Conservation (phyloP, 371 early-diverging fungal genomes). For the Mucor irregularis region DNA sequence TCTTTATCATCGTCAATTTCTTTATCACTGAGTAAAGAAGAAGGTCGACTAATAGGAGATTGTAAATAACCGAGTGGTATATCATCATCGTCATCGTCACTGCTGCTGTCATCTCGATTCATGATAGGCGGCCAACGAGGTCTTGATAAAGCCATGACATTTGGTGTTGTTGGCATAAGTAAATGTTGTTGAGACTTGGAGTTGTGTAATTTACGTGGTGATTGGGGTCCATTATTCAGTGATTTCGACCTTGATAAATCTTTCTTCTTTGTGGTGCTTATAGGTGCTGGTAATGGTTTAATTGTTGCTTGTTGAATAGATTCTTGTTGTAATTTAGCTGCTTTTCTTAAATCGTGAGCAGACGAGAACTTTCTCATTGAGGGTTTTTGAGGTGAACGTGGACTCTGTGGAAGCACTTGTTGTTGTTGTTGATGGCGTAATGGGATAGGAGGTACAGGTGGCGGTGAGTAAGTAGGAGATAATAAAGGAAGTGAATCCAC, state of each 20-base stretch:
- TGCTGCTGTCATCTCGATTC: not conserved
- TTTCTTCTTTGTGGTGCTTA: not conserved
- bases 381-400: not conserved
- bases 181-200: conserved; percentile 9
- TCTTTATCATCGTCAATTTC: conserved; percentile 37
- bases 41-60: conserved; percentile 22
- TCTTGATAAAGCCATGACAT: not conserved
- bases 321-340: conserved; percentile 23
- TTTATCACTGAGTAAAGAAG: conserved; percentile 25
- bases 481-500: conserved; percentile 21
- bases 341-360: conserved; percentile 20
- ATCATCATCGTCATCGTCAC: conserved; percentile 21
- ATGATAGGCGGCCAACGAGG: not conserved
- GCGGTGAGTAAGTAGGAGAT: conserved; percentile 12
- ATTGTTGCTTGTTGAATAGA: conserved; percentile 6
- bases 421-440: conserved; percentile 7
- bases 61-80: conserved; percentile 21
- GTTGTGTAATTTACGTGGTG: not conserved
- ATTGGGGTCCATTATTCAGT: conserved; percentile 1
- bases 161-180: conserved; percentile 4
- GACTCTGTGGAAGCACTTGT: not conserved
- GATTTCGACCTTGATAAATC: conserved; percentile 20
- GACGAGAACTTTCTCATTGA: conserved; percentile 20
- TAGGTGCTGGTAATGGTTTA: not conserved
- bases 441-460: conserved; percentile 33